These are phyloP conservation scores for Naegleria gruberi DNA, from an alignment of 208 protist genomes.

Conservation along the genomic window DNA sequence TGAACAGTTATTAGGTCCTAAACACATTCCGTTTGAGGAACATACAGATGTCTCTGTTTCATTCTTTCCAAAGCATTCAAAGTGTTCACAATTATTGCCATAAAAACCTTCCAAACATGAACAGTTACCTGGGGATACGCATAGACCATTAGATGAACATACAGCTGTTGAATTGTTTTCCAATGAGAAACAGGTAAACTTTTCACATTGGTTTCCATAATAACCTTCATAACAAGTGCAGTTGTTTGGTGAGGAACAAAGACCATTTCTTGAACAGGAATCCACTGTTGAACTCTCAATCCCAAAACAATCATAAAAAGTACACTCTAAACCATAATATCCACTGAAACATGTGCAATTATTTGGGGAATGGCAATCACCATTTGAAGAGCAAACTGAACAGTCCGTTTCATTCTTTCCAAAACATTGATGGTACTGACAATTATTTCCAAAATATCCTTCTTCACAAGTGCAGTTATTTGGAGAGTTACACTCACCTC, in stretches of 20 bases:
- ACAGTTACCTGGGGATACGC: not conserved
- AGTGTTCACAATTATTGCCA: not conserved
- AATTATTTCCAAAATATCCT: not conserved
- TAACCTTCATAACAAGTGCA: not conserved
- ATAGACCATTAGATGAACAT: not conserved
- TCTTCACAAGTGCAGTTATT: not conserved
- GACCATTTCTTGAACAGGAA: not conserved
- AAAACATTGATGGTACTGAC: not conserved
- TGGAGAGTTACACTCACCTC: not conserved
- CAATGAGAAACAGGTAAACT: not conserved
- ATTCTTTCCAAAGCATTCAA: not conserved
- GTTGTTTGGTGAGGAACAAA: not conserved
- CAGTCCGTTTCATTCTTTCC: not conserved
- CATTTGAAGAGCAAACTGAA: not conserved
- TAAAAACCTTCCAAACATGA: not conserved
- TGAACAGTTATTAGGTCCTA: not conserved
- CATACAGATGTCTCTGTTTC: not conserved
- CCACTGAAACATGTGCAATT: not conserved
- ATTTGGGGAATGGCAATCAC: not conserved
- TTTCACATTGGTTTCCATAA: not conserved
- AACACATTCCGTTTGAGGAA: not conserved
- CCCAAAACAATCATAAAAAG: not conserved
- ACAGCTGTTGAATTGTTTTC: not conserved
- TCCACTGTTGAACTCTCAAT: not conserved
- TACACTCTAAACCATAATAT: not conserved